A percentile compares a stretch with the other conserved stretches of the same genome.
Conservation (phyloP, 805 yeast genomes). For the Saccharomycopsis capsularis region DNA sequence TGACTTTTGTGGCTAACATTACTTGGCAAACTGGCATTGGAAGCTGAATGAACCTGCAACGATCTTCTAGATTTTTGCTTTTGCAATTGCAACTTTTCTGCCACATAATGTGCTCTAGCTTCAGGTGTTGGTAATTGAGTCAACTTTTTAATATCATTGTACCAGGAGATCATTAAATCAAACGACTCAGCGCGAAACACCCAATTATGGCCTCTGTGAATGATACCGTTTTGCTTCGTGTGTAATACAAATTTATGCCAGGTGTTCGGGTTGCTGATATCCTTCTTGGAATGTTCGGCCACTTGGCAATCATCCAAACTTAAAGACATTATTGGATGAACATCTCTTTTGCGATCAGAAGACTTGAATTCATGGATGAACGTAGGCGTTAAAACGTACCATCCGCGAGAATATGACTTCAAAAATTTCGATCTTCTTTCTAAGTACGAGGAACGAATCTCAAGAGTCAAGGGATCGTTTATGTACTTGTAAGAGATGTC, state of each 20-base stretch:
- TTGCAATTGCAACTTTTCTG: conserved; percentile 24
- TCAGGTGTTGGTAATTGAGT: conserved; percentile 57
- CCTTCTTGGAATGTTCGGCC: conserved; percentile 74
- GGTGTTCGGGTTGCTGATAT: conserved; percentile 45
- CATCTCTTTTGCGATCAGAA: conserved; percentile 72
- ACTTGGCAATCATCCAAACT: conserved; percentile 73
- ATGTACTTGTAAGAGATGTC: conserved; percentile 64
- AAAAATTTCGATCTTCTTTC: conserved; percentile 89
- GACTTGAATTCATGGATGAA: conserved; percentile 87
- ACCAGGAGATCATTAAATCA: conserved; percentile 79
- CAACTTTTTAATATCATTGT: conserved; percentile 62
- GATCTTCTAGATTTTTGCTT: conserved; percentile 14
- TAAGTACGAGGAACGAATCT: conserved; percentile 68
- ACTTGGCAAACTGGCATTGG: not conserved
- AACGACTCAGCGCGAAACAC: conserved; percentile 88
- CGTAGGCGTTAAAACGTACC: conserved; percentile 85
- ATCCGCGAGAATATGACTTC: conserved; percentile 85
- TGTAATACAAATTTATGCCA: conserved; percentile 72
- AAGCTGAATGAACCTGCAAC: conserved; percentile 4
- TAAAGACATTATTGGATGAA: conserved; percentile 76
- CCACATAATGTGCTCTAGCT: conserved; percentile 45
- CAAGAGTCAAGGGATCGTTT: conserved; percentile 59
- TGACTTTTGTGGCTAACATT: not conserved
- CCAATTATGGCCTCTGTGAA: conserved; percentile 84
- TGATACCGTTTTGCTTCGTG: conserved; percentile 66